phyloP scores from a whole-genome alignment of 2,329 filamentous ascomycete species.

The Periconia sp. region DNA sequence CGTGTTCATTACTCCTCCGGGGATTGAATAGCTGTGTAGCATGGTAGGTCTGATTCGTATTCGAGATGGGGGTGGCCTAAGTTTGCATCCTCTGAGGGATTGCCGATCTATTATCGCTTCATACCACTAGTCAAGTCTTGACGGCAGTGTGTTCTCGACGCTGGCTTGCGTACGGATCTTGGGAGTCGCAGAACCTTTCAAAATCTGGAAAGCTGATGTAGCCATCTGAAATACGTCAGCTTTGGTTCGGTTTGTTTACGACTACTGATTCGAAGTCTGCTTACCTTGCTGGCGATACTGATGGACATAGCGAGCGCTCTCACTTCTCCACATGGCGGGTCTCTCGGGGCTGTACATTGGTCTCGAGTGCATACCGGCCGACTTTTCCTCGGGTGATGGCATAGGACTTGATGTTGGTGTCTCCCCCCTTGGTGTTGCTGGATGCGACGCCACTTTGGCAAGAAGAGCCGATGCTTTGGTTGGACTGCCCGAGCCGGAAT shows the following conservation, averaged over 20 bases:
- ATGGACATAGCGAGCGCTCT: conserved; percentile 45
- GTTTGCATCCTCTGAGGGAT: conserved; percentile 8
- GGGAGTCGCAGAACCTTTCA: conserved; percentile 64
- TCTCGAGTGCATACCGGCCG: conserved; percentile 30
- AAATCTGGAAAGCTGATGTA: conserved; percentile 79
- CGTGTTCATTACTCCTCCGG: conserved; percentile 7
- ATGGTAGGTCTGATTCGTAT: conserved; percentile 14
- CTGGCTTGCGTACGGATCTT: conserved; percentile 36
- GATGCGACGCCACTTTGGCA: conserved; percentile 52
- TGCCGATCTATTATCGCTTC: conserved; percentile 3
- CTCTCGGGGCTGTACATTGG: conserved; percentile 35
- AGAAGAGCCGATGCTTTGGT: conserved; percentile 51
- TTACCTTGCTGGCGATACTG: conserved; percentile 47
- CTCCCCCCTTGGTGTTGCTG: conserved; percentile 46
- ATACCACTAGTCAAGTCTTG: conserved; percentile 35
- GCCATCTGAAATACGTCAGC: conserved; percentile 49
- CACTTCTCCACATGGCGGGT: conserved; percentile 42
- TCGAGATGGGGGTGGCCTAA: conserved; percentile 9
- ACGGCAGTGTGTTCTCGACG: conserved; percentile 36
- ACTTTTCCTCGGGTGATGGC: conserved; percentile 31
- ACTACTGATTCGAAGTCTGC: conserved; percentile 13
- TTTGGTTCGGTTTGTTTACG: background rate
- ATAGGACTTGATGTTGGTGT: conserved; percentile 38
- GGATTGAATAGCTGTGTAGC: conserved; percentile 12
- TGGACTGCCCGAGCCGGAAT: conserved; percentile 49